phyloP scores from a whole-genome alignment of 2,329 filamentous ascomycete genomes.

The Sclerotinia trifoliorum region DNA sequence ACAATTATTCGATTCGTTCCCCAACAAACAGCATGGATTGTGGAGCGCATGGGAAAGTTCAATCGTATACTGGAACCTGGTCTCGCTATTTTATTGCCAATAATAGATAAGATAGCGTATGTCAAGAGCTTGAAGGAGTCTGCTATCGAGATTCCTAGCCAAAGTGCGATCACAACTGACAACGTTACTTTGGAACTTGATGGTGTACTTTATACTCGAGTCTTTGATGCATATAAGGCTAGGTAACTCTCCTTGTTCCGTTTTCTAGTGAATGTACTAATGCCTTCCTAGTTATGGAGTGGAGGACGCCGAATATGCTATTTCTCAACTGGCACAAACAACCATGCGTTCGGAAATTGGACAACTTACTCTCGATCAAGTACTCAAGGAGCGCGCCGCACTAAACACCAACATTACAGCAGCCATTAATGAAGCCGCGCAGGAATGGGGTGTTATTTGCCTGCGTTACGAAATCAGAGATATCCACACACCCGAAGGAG shows the following conservation, averaged over 20 bases:
- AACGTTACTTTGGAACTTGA: slow-evolving; percentile 97
- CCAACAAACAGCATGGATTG: slow-evolving; percentile 99
- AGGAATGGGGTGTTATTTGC: slow-evolving; percentile 95
- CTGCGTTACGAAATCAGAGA: slow-evolving; percentile 97
- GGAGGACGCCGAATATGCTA: slow-evolving; percentile 97
- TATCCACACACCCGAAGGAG: slow-evolving; percentile 90
- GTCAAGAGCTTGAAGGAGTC: slow-evolving; percentile 96
- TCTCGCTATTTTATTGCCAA: slow-evolving; percentile 81
- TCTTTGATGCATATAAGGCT: slow-evolving; percentile 98
- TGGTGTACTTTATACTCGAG: slow-evolving; percentile 90
- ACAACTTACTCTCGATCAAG: slow-evolving; percentile 92
- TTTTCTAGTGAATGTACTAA: background rate
- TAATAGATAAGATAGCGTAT: slow-evolving; percentile 94
- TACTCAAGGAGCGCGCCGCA: slow-evolving; percentile 92
- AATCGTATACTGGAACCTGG: slow-evolving; percentile 90
- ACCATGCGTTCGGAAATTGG: slow-evolving; percentile 99
- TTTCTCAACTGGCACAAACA: slow-evolving; percentile 95
- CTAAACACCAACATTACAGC: slow-evolving; percentile 98
- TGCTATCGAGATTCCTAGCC: slow-evolving; percentile 94
- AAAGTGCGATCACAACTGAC: slow-evolving; percentile 97
- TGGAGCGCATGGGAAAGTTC: slow-evolving; percentile 99
- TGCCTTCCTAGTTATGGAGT: slow-evolving; percentile 75
- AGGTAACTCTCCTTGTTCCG: slow-evolving; percentile 57
- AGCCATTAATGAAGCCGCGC: slow-evolving; percentile 95
- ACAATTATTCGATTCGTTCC: slow-evolving; percentile 95